Conservation (phyloP, 2,329 filamentous ascomycete species). For the Tolypocladium tropicale region DNA sequence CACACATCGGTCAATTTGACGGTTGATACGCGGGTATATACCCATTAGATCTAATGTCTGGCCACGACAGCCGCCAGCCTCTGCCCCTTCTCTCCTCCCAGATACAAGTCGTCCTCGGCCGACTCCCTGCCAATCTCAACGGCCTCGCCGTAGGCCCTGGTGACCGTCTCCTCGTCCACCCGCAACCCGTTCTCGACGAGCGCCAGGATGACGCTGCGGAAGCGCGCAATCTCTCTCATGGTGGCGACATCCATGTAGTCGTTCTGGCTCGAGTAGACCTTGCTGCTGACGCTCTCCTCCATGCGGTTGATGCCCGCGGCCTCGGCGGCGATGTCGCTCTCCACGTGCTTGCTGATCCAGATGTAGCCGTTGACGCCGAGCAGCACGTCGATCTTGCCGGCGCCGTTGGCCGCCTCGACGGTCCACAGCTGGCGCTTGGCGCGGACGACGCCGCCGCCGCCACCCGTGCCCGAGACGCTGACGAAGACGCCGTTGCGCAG, state of each 20-base stretch:
- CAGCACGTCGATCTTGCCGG: conserved; percentile 68
- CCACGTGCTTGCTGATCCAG: conserved; percentile 81
- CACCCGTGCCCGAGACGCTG: conserved; percentile 70
- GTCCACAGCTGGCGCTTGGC: conserved; percentile 83
- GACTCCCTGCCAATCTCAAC: conserved; percentile 61
- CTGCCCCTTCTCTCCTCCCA: conserved; percentile 47
- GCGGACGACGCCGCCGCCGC: conserved; percentile 77
- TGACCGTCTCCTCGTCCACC: conserved; percentile 86
- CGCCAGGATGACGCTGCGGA: conserved; percentile 71
- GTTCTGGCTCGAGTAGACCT: conserved; percentile 92
- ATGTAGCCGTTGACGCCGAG: conserved; percentile 96
- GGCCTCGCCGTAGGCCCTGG: conserved; percentile 70
- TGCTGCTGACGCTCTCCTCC: conserved; percentile 76
- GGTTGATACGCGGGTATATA: not conserved
- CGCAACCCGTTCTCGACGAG: conserved; percentile 72
- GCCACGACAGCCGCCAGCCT: conserved; percentile 33
- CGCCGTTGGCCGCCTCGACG: conserved; percentile 45
- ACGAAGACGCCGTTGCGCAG: conserved; percentile 87
- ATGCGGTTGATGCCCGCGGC: conserved; percentile 65
- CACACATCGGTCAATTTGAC: not conserved
- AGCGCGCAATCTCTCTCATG: conserved; percentile 76
- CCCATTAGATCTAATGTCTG: conserved; percentile 8
- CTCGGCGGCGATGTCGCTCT: conserved; percentile 40
- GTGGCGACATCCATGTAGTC: conserved; percentile 69
- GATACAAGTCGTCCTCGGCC: conserved; percentile 47